Conservation (phyloP, 116 monocot species). For the Iris pallida region DNA sequence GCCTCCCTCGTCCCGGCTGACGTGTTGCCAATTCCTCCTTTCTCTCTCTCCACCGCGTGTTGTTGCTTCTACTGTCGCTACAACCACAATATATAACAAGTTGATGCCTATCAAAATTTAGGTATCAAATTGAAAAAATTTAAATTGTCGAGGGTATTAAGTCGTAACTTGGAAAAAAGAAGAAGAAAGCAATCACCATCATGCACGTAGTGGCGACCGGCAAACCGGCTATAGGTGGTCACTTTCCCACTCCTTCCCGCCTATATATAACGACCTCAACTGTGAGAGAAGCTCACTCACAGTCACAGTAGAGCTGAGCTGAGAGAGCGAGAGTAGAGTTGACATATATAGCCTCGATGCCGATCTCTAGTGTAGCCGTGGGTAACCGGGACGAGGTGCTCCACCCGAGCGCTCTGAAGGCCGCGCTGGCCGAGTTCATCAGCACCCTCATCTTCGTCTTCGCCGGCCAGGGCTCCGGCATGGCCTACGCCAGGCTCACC, state of each 20-base stretch:
- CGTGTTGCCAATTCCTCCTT: no score
- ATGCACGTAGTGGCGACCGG: no score
- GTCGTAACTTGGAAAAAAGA: no score
- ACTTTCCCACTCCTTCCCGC: background rate
- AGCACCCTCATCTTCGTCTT: constrained; percentile 58
- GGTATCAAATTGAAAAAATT: no score
- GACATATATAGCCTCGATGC: no score
- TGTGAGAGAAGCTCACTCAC: background rate
- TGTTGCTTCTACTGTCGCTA: no score
- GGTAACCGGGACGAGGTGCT: constrained; percentile 39
- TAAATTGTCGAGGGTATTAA: no score
- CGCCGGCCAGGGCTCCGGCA: constrained; percentile 84
- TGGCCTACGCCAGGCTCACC: constrained; percentile 68
- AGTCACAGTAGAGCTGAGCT: background rate
- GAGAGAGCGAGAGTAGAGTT: background rate
- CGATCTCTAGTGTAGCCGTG: constrained; percentile 48
- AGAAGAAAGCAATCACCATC: no score
- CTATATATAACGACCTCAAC: background rate
- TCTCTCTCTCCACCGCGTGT: no score
- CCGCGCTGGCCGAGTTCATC: constrained; percentile 55
- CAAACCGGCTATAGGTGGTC: constrained; percentile 2
- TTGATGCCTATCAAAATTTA: no score
- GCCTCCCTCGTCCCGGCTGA: no score
- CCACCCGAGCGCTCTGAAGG: constrained; percentile 56
- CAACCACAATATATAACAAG: no score